Conservation (phyloP, 345 rosid species). For the Gossypium longicalyx region DNA sequence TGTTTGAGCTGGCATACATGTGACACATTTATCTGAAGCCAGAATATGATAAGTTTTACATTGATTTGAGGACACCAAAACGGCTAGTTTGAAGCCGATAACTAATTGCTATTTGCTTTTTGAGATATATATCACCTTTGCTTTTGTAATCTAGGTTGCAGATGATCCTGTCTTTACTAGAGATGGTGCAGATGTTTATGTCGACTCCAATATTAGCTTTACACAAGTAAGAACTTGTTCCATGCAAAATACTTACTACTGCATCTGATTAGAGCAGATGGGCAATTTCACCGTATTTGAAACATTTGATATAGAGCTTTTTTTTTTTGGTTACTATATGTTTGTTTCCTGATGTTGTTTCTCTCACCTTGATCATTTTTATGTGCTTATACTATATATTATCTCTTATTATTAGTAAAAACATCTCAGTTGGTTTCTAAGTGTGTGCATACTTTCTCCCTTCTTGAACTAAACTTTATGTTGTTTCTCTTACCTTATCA, state of each 20-base stretch:
- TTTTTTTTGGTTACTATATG: background rate
- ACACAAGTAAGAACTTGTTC: constrained; percentile 59
- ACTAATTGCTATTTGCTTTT: background rate
- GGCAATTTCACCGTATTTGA: background rate
- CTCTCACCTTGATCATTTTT: constrained; percentile 7
- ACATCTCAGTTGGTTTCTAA: background rate
- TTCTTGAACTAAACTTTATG: background rate
- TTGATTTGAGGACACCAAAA: background rate
- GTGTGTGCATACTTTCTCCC: background rate
- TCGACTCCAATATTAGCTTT: constrained; percentile 78
- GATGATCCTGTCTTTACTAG: constrained; percentile 70
- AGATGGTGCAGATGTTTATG: constrained; percentile 87
- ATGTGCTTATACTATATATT: background rate
- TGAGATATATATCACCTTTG: constrained; percentile 10
- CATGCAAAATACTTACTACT: constrained; percentile 14
- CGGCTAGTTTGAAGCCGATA: background rate
- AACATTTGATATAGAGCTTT: background rate
- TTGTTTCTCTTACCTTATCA: background rate
- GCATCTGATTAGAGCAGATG: background rate
- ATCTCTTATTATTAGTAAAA: background rate
- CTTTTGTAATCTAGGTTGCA: constrained; percentile 52
- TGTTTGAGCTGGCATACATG: background rate
- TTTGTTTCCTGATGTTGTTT: background rate
- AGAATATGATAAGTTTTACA: background rate
- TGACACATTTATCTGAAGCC: background rate